phyloP scores from a whole-genome alignment of 2,329 filamentous ascomycete genomes.

The Colletotrichum zoysiae region DNA sequence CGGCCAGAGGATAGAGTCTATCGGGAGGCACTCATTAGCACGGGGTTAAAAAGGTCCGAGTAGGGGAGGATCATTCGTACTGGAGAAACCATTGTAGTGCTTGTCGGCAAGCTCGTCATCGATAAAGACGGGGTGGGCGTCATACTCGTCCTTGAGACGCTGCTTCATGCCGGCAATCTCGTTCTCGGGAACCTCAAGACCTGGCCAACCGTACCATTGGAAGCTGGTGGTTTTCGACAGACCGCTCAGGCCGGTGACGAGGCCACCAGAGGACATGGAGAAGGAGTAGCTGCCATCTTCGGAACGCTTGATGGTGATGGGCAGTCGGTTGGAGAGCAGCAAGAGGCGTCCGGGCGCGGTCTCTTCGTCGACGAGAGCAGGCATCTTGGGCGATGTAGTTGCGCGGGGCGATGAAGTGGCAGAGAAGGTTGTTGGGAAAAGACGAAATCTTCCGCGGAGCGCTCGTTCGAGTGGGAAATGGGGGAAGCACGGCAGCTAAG shows the following conservation, averaged over 20 bases:
- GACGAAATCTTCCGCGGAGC: constrained; percentile 21
- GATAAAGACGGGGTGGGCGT: constrained; percentile 91
- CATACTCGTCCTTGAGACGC: constrained; percentile 87
- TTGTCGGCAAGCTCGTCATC: constrained; percentile 92
- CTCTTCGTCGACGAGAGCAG: constrained; percentile 51
- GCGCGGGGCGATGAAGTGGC: constrained; percentile 5
- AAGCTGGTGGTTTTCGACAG: constrained; percentile 93
- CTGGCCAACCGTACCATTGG: constrained; percentile 99
- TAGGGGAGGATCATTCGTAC: constrained; percentile 63
- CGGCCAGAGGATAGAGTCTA: constrained; percentile 97
- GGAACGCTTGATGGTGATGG: constrained; percentile 94
- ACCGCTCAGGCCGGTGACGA: constrained; percentile 93
- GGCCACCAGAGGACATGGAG: constrained; percentile 95
- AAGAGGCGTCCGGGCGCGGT: constrained; percentile 70
- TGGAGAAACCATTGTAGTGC: constrained; percentile 98
- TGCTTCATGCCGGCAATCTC: constrained; percentile 81
- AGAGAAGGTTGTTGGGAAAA: constrained; percentile 8
- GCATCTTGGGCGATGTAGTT: constrained; percentile 49
- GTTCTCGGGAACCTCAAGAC: constrained; percentile 87
- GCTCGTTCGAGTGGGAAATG: constrained; percentile 23
- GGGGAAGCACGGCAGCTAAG: constrained; percentile 21
- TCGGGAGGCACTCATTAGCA: constrained; percentile 10
- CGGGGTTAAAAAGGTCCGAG: background rate
- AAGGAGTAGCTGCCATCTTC: constrained; percentile 94
- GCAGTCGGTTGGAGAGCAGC: constrained; percentile 92